Evolutionary conservation across 352 stramenopile species (phyloP).

Genomic region (Pythium phragmiticola): DNA sequence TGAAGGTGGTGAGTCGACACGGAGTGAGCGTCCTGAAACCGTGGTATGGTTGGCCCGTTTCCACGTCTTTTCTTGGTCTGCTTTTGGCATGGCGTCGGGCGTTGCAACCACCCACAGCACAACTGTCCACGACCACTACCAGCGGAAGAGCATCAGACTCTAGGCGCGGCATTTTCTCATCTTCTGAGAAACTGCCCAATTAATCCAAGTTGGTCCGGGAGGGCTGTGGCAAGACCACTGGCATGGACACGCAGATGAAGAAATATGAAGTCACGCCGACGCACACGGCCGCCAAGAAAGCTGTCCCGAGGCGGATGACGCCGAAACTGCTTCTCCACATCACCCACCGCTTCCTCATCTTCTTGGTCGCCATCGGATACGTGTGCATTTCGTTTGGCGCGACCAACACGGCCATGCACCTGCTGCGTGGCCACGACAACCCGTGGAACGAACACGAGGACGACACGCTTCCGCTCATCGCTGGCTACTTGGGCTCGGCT

Average conservation of each 20-base stretch:
- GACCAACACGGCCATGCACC: conserved; percentile 7
- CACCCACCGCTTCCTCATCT: conserved; percentile 9
- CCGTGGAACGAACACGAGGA: neutral
- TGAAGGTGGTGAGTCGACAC: neutral
- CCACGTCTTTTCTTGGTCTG: neutral
- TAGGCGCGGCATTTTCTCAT: too few relatives aligned
- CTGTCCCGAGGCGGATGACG: neutral
- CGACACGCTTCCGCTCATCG: conserved; percentile 27
- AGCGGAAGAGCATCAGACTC: too few relatives aligned
- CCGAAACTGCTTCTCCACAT: conserved; percentile 13
- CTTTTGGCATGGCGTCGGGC: neutral
- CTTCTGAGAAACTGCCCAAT: neutral
- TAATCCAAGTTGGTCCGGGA: neutral
- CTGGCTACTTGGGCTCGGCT: conserved; percentile 24
- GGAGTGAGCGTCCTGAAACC: neutral
- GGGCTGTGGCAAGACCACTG: neutral
- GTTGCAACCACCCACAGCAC: neutral
- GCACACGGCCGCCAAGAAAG: neutral
- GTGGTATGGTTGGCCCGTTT: neutral
- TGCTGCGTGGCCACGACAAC: conserved; percentile 19
- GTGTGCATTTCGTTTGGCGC: conserved; percentile 15
- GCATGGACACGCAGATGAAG: neutral
- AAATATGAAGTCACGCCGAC: conserved; percentile 1
- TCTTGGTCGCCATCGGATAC: conserved; percentile 12
- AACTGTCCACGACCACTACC: too few relatives aligned